A percentile compares a stretch with the other conserved stretches of the same genome.
These are phyloP conservation scores for Colletotrichum magnum DNA, from an alignment of 2,329 filamentous ascomycete species.

Conservation along the genomic window DNA sequence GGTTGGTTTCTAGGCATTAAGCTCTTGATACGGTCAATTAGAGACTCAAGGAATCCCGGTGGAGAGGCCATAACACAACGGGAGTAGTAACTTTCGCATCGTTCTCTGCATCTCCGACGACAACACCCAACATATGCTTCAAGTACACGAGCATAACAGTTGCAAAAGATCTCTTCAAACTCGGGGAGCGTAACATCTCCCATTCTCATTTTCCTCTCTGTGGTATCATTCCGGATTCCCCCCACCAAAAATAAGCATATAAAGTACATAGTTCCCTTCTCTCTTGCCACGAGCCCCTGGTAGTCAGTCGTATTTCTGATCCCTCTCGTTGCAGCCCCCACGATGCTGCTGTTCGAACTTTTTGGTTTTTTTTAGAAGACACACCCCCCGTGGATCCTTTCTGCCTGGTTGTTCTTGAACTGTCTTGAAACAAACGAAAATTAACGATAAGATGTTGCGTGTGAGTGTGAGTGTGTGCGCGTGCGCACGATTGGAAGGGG, in stretches of 20 bases:
- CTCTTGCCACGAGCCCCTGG: background rate
- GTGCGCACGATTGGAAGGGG: background rate
- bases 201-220: background rate
- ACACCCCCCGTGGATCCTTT: background rate
- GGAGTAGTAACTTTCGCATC: too few species aligned
- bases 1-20: too few species aligned
- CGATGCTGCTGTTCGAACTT: too few species aligned
- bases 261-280: constrained; percentile 8
- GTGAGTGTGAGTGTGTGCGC: background rate
- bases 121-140: too few species aligned
- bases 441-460: background rate
- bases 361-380: too few species aligned
- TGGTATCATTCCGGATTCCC: constrained; percentile 13
- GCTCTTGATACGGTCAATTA: too few species aligned
- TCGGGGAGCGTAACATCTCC: background rate
- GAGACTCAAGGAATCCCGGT: too few species aligned
- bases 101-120: too few species aligned
- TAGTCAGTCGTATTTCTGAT: too few species aligned
- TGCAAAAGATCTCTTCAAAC: background rate
- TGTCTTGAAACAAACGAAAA: background rate
- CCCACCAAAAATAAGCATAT: background rate
- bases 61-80: too few species aligned
- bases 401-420: background rate
- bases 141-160: too few species aligned
- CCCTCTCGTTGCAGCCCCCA: too few species aligned